Evolutionary conservation across 805 yeast species (phyloP), one percentile per base, ranked within the genome.

Genomic region (Cyberlindnera nakhonratchasimensis): DNA sequence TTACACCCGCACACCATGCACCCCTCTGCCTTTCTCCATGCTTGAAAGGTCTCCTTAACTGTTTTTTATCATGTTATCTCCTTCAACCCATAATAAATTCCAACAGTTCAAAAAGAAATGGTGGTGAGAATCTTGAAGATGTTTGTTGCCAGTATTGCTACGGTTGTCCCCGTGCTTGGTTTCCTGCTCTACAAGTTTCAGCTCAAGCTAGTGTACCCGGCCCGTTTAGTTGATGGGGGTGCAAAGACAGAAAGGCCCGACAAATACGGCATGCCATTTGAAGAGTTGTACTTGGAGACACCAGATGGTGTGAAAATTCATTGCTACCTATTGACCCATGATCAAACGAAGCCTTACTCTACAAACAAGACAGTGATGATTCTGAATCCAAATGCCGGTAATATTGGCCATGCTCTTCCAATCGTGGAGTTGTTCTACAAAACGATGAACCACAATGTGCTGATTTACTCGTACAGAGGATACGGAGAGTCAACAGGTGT

Each of bases 341-440:
- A 77, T 45, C 52, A 58, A 5, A 50, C 53, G 11, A 45, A 55
- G 4, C 53, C 67, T 4, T 49, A 43, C 17, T 75, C 79, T 43
- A 62, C 72, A 24, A 70, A 75, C 48, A 85, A 82, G 50, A 86
- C 97, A 0, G 74, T 91, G 10, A 55, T 93, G 20, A 73, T 93
- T 17, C 70, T 90, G 39, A 80, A 89, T 37, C 98, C 98, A 5
- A 91, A 91, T 63, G 97, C 97, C 2, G 98, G 98, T 5, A 91
- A 93, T 61, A 91, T 91, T 50, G 98, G 98, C 14, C 88, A 87
- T 58, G 81, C 85, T 22, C 66, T 91, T 36, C 96, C 96, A 2
- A 76, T 88, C 8, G 95, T 86, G 3, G 71, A 80, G 36, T 61
- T 82, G 9, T 79, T 90, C 48, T 86, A 77, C 62, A 64, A 70